These are phyloP conservation scores for Coleophoma eucalyptorum DNA, from an alignment of 2,329 filamentous ascomycete genomes.

Conservation along the genomic window DNA sequence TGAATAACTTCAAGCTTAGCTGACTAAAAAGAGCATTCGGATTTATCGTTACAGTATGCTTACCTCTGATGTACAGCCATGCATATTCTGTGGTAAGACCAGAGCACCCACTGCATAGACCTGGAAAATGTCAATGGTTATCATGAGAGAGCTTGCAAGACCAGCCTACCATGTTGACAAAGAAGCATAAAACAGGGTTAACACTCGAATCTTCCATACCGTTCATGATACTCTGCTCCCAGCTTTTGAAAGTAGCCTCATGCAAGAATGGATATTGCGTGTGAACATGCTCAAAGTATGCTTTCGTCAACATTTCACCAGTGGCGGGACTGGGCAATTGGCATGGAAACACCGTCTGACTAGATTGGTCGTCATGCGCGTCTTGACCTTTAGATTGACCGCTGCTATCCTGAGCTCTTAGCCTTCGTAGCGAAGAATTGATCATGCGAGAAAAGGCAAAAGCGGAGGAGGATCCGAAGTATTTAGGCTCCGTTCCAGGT, in stretches of 20 bases:
- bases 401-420: too few relatives aligned
- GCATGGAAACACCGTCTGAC: neutral
- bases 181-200: too few relatives aligned
- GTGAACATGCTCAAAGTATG: neutral
- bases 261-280: neutral
- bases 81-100: too few relatives aligned
- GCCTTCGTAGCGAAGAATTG: conserved; percentile 9
- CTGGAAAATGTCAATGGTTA: too few relatives aligned
- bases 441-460: conserved; percentile 28
- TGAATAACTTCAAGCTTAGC: conserved; percentile 2
- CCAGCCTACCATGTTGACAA: too few relatives aligned
- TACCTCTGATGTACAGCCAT: neutral
- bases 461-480: conserved; percentile 32
- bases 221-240: neutral
- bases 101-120: too few relatives aligned
- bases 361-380: neutral
- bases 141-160: too few relatives aligned
- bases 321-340: neutral
- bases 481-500: conserved; percentile 31
- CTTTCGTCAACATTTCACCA: neutral
- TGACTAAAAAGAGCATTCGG: conserved; percentile 15
- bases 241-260: neutral
- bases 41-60: neutral
- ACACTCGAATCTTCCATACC: neutral
- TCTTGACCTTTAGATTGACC: neutral